These are phyloP conservation scores for Leccinum ochraceum DNA, from an alignment of 768 basidiomycete genomes.

Conservation along the genomic window DNA sequence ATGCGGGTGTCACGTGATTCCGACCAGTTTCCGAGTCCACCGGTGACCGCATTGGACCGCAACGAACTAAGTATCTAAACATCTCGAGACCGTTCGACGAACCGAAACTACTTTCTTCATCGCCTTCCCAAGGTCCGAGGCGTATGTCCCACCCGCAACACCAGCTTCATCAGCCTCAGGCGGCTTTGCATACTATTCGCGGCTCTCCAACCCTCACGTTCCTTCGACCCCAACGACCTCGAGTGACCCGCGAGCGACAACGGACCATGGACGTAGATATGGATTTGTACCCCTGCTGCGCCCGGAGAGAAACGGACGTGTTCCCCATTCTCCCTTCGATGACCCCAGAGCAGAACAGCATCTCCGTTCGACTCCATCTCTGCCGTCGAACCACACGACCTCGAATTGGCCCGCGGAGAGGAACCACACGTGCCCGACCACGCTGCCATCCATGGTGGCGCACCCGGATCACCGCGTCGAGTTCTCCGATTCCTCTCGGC, in stretches of 20 bases:
- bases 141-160: constrained; percentile 41
- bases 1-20: no score
- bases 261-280: constrained; percentile 85
- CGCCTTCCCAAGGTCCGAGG: constrained; percentile 43
- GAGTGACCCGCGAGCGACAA: constrained; percentile 80
- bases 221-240: constrained; percentile 69
- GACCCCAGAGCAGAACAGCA: constrained; percentile 33
- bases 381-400: constrained; percentile 48
- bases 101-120: constrained; percentile 34
- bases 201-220: constrained; percentile 65
- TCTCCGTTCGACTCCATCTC: constrained; percentile 45
- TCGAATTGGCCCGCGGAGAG: constrained; percentile 42
- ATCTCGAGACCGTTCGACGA: constrained; percentile 30
- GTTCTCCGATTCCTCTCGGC: constrained; percentile 26
- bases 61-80: constrained; percentile 54
- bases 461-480: constrained; percentile 4
- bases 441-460: constrained; percentile 3
- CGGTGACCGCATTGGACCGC: constrained; percentile 32
- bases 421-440: constrained; percentile 18
- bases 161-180: constrained; percentile 37
- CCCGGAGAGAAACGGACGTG: constrained; percentile 61
- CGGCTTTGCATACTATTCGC: constrained; percentile 40
- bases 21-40: no score
- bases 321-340: constrained; percentile 35
- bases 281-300: constrained; percentile 77